These are phyloP conservation scores for Amanita phalloides DNA, from an alignment of 768 basidiomycete species.

Conservation along the genomic window DNA sequence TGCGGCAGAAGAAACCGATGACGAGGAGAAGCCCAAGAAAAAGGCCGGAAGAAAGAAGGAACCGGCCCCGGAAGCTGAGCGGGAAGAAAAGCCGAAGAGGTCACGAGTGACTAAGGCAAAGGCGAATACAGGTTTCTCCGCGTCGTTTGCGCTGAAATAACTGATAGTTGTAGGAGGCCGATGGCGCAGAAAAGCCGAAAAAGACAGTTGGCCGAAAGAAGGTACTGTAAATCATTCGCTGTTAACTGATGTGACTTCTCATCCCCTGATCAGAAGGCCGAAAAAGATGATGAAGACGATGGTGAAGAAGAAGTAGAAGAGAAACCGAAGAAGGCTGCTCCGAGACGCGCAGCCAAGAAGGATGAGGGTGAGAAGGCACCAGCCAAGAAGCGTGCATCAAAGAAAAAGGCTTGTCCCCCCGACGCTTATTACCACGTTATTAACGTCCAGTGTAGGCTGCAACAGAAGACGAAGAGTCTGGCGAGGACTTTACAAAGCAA, in stretches of 20 bases:
- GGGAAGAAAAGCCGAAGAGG: conserved; percentile 23
- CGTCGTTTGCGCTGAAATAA: not conserved
- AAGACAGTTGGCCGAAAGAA: conserved; percentile 24
- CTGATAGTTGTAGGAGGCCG: conserved; percentile 8
- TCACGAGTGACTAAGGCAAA: conserved; percentile 8
- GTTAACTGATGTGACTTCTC: conserved; percentile 9
- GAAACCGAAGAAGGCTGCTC: conserved; percentile 34
- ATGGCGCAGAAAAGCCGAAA: conserved; percentile 36
- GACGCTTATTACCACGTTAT: not conserved
- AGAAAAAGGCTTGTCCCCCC: conserved; percentile 24
- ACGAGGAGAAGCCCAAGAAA: conserved; percentile 41
- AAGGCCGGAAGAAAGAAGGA: conserved; percentile 26
- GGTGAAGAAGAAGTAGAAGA: conserved; percentile 26
- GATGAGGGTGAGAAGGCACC: conserved; percentile 29
- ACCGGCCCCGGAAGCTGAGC: conserved; percentile 13
- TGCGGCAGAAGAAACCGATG: conserved; percentile 34
- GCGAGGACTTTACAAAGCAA: conserved; percentile 34
- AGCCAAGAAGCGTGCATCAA: conserved; percentile 35
- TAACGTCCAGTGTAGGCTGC: conserved; percentile 9
- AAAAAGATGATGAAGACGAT: conserved; percentile 20
- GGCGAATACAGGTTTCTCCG: not conserved
- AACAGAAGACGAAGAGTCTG: conserved; percentile 26
- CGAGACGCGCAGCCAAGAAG: conserved; percentile 22
- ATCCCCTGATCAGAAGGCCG: conserved; percentile 7
- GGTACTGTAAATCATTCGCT: conserved; percentile 6